phyloP scores from a whole-genome alignment of 2,329 filamentous ascomycete species.

The Emmonsiellopsis sp. region DNA sequence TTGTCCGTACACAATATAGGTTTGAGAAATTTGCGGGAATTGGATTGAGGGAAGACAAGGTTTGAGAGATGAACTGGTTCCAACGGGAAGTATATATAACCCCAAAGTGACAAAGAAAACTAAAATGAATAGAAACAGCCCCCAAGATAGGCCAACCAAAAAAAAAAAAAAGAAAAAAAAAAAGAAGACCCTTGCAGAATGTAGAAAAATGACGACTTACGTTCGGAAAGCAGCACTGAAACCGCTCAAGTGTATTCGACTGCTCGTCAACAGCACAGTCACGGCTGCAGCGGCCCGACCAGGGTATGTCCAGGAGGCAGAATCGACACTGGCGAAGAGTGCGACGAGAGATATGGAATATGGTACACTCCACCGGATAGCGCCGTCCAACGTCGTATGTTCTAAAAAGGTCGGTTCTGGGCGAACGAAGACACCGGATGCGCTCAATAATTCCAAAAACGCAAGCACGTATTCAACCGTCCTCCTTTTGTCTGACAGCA shows the following conservation, averaged over 20 bases:
- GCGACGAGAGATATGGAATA: neutral
- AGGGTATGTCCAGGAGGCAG: neutral
- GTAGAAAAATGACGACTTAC: neutral
- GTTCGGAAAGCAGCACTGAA: neutral
- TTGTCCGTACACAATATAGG: too few relatives aligned
- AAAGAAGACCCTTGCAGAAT: neutral
- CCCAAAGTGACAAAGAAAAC: neutral
- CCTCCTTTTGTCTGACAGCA: too few relatives aligned
- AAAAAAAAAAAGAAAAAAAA: neutral
- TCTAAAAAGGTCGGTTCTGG: neutral
- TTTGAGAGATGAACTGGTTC: neutral
- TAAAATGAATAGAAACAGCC: neutral
- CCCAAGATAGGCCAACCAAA: neutral
- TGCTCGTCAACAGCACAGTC: neutral
- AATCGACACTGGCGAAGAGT: neutral
- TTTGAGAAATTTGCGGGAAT: too few relatives aligned
- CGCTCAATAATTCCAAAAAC: neutral
- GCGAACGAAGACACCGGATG: neutral
- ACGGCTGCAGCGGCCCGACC: neutral
- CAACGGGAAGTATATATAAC: slow-evolving; percentile 4
- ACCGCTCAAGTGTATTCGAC: neutral
- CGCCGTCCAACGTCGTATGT: slow-evolving; percentile 3
- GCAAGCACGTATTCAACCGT: neutral
- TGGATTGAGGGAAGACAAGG: neutral
- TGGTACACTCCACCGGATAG: slow-evolving; percentile 1